phyloP scores from a whole-genome alignment of 129 eudicot genomes.

The Ambrosia trifida region DNA sequence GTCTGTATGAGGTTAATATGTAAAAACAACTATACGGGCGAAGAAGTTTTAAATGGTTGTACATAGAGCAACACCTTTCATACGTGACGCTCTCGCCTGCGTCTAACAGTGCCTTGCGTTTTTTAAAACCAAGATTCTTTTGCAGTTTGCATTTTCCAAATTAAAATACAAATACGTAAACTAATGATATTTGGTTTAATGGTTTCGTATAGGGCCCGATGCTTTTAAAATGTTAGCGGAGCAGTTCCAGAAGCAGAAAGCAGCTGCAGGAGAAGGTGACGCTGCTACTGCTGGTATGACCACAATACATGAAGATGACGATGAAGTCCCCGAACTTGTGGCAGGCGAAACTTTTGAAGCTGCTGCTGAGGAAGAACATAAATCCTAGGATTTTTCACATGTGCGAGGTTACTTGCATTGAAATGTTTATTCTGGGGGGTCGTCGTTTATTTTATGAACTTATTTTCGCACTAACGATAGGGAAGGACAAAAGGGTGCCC shows the following conservation, averaged over 20 bases:
- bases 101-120: too few species aligned
- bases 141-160: background rate
- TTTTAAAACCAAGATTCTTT: background rate
- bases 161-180: background rate
- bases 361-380: conserved; percentile 71
- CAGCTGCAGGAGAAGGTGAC: conserved; percentile 42
- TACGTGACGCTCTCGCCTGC: too few species aligned
- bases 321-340: conserved; percentile 92
- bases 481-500: too few species aligned
- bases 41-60: too few species aligned
- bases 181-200: background rate
- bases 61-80: too few species aligned
- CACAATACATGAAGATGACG: conserved; percentile 65
- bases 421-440: background rate
- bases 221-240: conserved; percentile 74
- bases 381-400: conserved; percentile 34
- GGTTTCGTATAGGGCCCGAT: conserved; percentile 69
- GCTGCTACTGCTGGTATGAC: conserved; percentile 28
- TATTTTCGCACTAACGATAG: too few species aligned
- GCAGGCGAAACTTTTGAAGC: conserved; percentile 88
- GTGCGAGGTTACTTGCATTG: conserved; percentile 16
- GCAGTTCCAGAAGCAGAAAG: conserved; percentile 69
- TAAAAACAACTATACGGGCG: too few species aligned
- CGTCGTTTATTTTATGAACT: background rate
- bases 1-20: too few species aligned